Evolutionary conservation across 768 basidiomycete species (phyloP).

Genomic region (Trichaptum fuscoviolaceum): DNA sequence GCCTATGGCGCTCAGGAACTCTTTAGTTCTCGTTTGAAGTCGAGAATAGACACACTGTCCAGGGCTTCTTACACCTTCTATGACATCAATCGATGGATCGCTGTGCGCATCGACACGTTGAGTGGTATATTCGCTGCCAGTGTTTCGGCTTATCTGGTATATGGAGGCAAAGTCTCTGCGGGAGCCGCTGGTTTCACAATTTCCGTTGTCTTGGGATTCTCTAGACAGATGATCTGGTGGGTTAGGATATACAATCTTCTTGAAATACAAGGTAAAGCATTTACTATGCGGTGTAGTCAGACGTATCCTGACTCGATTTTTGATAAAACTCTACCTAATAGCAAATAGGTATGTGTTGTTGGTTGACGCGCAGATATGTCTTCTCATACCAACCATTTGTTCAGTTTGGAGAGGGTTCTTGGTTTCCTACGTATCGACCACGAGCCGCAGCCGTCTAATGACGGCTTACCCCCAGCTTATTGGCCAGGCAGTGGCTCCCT

Average conservation of each 20-base stretch:
- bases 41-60: conserved; percentile 30
- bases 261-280: conserved; percentile 34
- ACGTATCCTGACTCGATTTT: not conserved
- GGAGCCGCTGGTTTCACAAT: conserved; percentile 37
- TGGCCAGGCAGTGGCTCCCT: conserved; percentile 47
- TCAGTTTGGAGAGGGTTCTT: conserved; percentile 35
- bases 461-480: conserved; percentile 42
- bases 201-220: conserved; percentile 11
- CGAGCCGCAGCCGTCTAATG: conserved; percentile 31
- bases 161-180: conserved; percentile 17
- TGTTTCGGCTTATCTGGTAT: conserved; percentile 29
- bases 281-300: too few species aligned
- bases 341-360: conserved; percentile 12
- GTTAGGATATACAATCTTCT: conserved; percentile 39
- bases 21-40: conserved; percentile 23
- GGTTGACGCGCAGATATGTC: not conserved
- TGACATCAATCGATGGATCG: conserved; percentile 29
- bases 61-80: conserved; percentile 23
- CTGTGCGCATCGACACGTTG: conserved; percentile 34
- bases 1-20: conserved; percentile 34
- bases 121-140: conserved; percentile 32
- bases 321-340: conserved; percentile 1
- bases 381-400: not conserved
- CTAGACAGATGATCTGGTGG: conserved; percentile 24
- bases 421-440: conserved; percentile 44